Evolutionary conservation across 2,329 filamentous ascomycete genomes (phyloP).

Genomic region (Cadophora sp.): DNA sequence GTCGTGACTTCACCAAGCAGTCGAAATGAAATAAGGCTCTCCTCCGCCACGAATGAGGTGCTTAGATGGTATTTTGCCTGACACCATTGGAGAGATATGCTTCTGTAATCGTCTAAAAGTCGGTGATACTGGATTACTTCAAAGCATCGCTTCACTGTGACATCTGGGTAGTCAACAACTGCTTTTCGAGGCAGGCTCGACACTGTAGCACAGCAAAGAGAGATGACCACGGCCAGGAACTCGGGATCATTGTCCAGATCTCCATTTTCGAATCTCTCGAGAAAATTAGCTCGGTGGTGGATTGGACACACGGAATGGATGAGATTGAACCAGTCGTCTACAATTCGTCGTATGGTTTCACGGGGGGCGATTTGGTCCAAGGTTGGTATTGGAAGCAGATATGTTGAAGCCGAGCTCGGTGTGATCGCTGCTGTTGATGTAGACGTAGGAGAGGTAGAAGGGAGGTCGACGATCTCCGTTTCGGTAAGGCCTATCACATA

Average conservation of each 20-base stretch:
- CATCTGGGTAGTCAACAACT: slow-evolving; percentile 34
- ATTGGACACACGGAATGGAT: slow-evolving; percentile 47
- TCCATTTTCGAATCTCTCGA: slow-evolving; percentile 28
- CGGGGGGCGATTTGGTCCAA: slow-evolving; percentile 24
- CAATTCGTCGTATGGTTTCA: slow-evolving; percentile 32
- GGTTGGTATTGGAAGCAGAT: not conserved
- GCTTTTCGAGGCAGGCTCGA: slow-evolving; percentile 42
- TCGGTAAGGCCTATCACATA: not conserved
- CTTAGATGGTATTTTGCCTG: slow-evolving; percentile 48
- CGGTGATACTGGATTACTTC: slow-evolving; percentile 42
- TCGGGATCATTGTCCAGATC: slow-evolving; percentile 39
- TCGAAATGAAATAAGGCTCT: slow-evolving; percentile 24
- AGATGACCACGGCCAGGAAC: slow-evolving; percentile 46
- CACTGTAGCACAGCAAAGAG: slow-evolving; percentile 46
- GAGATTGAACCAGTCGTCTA: slow-evolving; percentile 47
- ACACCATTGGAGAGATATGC: slow-evolving; percentile 46
- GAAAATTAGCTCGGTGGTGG: slow-evolving; percentile 40
- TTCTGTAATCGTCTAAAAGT: slow-evolving; percentile 33
- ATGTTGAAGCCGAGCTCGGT: not conserved
- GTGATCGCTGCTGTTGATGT: not conserved
- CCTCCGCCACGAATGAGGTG: slow-evolving; percentile 33
- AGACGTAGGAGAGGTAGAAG: not conserved
- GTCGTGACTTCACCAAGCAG: slow-evolving; percentile 39
- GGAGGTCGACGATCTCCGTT: not conserved
- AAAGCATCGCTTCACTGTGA: slow-evolving; percentile 43